phyloP scores from a whole-genome alignment of 305 asterid genomes.

The Fraxinus ornus region DNA sequence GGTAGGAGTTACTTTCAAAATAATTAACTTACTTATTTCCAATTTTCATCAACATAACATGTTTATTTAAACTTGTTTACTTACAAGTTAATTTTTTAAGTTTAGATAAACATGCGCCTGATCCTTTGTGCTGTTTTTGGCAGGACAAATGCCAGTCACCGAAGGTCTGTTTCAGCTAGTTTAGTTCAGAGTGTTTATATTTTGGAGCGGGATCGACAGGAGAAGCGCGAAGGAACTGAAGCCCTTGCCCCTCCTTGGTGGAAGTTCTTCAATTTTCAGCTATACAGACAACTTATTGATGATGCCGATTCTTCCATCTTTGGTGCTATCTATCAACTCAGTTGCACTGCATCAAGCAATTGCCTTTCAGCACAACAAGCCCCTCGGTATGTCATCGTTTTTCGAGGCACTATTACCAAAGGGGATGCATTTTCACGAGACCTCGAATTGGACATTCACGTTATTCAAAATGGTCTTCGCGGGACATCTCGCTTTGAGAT shows the following conservation, averaged over 20 bases:
- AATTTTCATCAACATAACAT: background rate
- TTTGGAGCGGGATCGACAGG: conserved; percentile 82
- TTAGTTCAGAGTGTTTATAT: conserved; percentile 85
- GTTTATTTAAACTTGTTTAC: background rate
- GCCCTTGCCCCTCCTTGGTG: conserved; percentile 97
- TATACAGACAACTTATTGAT: conserved; percentile 60
- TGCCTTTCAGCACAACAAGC: conserved; percentile 20
- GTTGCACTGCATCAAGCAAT: conserved; percentile 22
- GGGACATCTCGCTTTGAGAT: conserved; percentile 72
- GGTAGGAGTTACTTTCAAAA: background rate
- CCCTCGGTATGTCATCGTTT: conserved; percentile 65
- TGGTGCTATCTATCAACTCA: conserved; percentile 71
- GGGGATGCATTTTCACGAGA: conserved; percentile 79
- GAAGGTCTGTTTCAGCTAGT: conserved; percentile 80
- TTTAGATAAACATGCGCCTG: background rate
- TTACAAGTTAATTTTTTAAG: background rate
- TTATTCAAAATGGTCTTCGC: conserved; percentile 73
- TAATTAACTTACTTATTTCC: background rate
- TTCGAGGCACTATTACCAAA: conserved; percentile 88
- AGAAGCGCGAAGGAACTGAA: conserved; percentile 51
- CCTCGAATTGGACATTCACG: conserved; percentile 67
- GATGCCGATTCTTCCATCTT: conserved; percentile 72
- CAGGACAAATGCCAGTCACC: conserved; percentile 66
- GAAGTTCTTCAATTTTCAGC: conserved; percentile 57
- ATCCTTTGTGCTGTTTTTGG: conserved; percentile 7